Evolutionary conservation across 768 basidiomycete genomes (phyloP), one percentile per base, ranked within the genome.

Genomic region (Rhodotorula diobovata): DNA sequence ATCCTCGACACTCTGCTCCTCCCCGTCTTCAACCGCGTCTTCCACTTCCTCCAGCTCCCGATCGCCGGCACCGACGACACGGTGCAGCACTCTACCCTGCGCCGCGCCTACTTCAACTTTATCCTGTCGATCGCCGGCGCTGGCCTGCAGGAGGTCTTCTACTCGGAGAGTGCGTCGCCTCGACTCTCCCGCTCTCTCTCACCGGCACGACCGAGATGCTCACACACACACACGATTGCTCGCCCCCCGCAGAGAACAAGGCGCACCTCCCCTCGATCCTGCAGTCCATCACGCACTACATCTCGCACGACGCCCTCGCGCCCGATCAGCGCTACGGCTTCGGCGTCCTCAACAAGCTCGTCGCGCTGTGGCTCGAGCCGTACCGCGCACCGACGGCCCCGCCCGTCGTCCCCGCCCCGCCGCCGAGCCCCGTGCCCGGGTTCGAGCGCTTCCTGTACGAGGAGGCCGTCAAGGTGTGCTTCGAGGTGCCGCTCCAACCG

Each of bases 361-460:
- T 81, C 64, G 73, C 77, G 43, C 78, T 80, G 2, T 84, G 83
- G 83, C 79, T 82, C 18, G 77, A 66, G 74, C 80, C 45, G 60
- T 71, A 84, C 84, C 69, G 58, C 10, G 68, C 85, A 85, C 63
- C 60, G 11, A 79, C 81, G 58, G 77, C 81, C 51, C 73, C 81
- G 5, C 80, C 83, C 32, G 82, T 83, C 61, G 82, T 77, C 32
- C 71, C 75, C 34, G 77, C 78, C 18, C 58, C 74, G 64, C 81
- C 83, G 34, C 69, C 73, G 15, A 77, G 79, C 37, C 77, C 77
- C 20, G 81, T 98, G 55, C 92, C 93, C 20, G 94, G 95, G 1
- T 97, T 96, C 75, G 93, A 97, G 75, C 85, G 86, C 23, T 94
- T 94, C 79, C 85, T 95, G 41, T 98, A 98, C 77, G 89, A 93